Conservation (phyloP, 1,139 yeast species). For the Saccharomycopsis phalli region DNA sequence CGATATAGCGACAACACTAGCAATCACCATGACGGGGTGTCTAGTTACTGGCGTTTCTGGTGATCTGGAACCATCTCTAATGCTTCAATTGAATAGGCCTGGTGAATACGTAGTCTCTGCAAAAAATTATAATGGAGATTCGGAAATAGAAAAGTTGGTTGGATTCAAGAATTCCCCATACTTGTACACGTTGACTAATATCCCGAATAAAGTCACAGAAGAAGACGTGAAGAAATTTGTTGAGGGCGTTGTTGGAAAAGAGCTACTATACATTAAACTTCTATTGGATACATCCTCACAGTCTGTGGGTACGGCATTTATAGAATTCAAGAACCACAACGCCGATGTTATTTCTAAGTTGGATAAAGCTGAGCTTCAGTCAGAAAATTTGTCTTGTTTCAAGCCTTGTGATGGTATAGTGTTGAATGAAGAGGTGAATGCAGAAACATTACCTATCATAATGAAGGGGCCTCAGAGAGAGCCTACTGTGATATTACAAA, state of each 20-base stretch:
- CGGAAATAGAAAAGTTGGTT: constrained; percentile 17
- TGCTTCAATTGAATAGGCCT: constrained; percentile 44
- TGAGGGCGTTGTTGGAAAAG: constrained; percentile 16
- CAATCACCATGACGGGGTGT: constrained; percentile 29
- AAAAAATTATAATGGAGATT: constrained; percentile 25
- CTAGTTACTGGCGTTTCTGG: constrained; percentile 32
- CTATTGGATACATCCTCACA: constrained; percentile 30
- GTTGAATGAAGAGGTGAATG: constrained; percentile 24
- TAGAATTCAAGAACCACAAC: constrained; percentile 26
- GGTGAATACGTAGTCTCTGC: constrained; percentile 46
- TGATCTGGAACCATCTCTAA: too few species aligned
- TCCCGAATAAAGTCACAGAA: constrained; percentile 33
- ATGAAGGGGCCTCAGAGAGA: constrained; percentile 19
- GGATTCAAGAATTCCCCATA: constrained; percentile 27
- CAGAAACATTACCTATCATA: constrained; percentile 16
- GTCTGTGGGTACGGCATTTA: constrained; percentile 38
- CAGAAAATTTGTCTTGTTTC: constrained; percentile 8
- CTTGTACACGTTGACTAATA: constrained; percentile 30
- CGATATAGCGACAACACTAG: constrained; percentile 50
- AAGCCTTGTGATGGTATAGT: constrained; percentile 10
- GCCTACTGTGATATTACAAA: constrained; percentile 48
- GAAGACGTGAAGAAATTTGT: constrained; percentile 30
- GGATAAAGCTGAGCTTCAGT: constrained; percentile 26
- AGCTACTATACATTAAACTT: constrained; percentile 22
- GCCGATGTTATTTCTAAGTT: constrained; percentile 23